These are phyloP conservation scores for Rachicladosporium sp. DNA, from an alignment of 2,329 filamentous ascomycete genomes.

Conservation along the genomic window DNA sequence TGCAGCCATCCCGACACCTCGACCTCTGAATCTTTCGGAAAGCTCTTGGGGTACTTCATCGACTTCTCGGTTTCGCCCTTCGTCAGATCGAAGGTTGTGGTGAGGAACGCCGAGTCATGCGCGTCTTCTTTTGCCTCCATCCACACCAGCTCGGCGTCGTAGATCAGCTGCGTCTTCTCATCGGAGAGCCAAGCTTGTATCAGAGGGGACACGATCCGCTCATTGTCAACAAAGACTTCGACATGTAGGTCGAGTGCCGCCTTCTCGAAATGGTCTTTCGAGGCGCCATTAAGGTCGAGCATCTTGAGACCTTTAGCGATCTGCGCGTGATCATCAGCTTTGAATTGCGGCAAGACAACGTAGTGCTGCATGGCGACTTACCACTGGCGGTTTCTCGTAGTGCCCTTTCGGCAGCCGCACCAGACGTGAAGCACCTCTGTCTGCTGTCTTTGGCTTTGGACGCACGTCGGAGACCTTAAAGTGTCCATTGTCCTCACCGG, in stretches of 20 bases:
- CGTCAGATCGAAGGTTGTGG: constrained; percentile 2
- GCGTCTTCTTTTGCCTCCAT: constrained; percentile 5
- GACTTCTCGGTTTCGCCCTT: constrained; percentile 5
- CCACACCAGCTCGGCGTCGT: constrained; percentile 6
- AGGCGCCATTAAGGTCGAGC: constrained; percentile 2
- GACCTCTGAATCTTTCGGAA: constrained; percentile 4
- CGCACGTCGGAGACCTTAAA: constrained; percentile 5
- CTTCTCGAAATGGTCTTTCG: constrained; percentile 6
- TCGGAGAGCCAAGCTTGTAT: constrained; percentile 6
- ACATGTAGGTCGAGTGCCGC: constrained; percentile 3
- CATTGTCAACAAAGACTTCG: constrained; percentile 4
- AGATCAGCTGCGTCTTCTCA: constrained; percentile 5
- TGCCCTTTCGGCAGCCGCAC: constrained; percentile 3
- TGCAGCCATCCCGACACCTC: constrained; percentile 8
- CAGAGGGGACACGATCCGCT: constrained; percentile 1
- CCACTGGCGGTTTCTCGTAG: constrained; percentile 5
- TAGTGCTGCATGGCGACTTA: not conserved
- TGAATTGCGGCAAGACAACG: too few species aligned
- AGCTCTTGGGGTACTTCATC: constrained; percentile 3
- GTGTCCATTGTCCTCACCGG: constrained; percentile 3
- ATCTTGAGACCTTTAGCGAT: constrained; percentile 5
- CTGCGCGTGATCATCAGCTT: constrained; percentile 1
- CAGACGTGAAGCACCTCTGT: constrained; percentile 4
- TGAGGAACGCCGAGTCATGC: constrained; percentile 3
- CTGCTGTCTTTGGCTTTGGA: constrained; percentile 2